Percentiles rank a stretch among this genome's conserved stretches.
phyloP scores from a whole-genome alignment of 257 asterid species.

The Mentha longifolia region DNA sequence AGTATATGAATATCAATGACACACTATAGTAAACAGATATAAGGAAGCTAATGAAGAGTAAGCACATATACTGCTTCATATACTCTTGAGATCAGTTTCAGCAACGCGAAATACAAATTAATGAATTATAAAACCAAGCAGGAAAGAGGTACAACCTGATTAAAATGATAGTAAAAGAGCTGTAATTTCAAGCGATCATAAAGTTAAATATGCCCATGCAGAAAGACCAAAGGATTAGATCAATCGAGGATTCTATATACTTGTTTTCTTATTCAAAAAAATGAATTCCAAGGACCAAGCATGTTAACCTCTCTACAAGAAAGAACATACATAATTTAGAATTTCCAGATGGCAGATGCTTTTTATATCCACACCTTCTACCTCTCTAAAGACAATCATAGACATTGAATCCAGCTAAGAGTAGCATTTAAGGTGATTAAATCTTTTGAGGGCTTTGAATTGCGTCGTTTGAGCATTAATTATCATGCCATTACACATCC shows the following conservation, averaged over 20 bases:
- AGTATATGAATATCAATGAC: not conserved
- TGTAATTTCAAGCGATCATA: not conserved
- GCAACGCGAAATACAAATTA: not conserved
- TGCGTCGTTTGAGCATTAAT: too few species aligned
- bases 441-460: too few species aligned
- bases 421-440: too few species aligned
- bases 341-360: too few species aligned
- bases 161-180: not conserved
- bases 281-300: not conserved
- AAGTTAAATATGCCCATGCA: not conserved
- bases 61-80: not conserved
- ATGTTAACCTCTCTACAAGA: not conserved
- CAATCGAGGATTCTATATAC: not conserved
- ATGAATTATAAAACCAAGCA: not conserved
- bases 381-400: too few species aligned
- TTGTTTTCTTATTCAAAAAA: not conserved
- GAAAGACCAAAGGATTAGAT: not conserved
- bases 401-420: too few species aligned
- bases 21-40: not conserved
- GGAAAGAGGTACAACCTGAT: not conserved
- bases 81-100: not conserved
- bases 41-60: not conserved
- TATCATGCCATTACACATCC: too few species aligned
- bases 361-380: too few species aligned
- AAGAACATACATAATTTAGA: not conserved